phyloP scores from a whole-genome alignment of 495 filamentous ascomycete genomes.

The Copromyces sp. region DNA sequence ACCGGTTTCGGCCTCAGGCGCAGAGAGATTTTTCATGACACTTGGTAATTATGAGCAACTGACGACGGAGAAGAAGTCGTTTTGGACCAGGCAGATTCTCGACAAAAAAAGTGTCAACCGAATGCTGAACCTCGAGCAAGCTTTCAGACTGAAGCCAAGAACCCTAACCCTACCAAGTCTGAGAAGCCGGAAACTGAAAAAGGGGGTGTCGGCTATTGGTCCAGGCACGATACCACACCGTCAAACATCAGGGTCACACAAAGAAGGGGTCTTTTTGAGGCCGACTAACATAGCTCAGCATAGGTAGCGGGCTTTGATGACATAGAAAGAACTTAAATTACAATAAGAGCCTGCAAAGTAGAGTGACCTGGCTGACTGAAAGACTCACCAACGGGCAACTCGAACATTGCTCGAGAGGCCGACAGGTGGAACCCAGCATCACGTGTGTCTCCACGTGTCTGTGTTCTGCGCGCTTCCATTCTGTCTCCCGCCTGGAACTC shows the following conservation, averaged over 20 bases:
- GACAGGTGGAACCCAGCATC: background rate
- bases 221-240: background rate
- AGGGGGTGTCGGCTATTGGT: background rate
- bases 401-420: too few relatives aligned
- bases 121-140: background rate
- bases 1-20: background rate
- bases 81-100: constrained; percentile 1
- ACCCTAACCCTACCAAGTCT: background rate
- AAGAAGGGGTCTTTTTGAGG: background rate
- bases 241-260: background rate
- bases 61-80: background rate
- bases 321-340: background rate
- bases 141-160: background rate
- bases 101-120: background rate
- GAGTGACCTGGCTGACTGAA: background rate
- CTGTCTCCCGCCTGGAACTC: background rate
- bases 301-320: too few relatives aligned
- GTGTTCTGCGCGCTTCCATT: background rate
- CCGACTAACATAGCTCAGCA: background rate
- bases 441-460: background rate
- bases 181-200: background rate
- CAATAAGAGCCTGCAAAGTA: background rate
- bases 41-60: background rate
- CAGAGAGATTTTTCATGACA: background rate
- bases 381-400: too few relatives aligned